These are phyloP conservation scores for Boletus edulis DNA, from an alignment of 768 basidiomycete species.

Conservation along the genomic window DNA sequence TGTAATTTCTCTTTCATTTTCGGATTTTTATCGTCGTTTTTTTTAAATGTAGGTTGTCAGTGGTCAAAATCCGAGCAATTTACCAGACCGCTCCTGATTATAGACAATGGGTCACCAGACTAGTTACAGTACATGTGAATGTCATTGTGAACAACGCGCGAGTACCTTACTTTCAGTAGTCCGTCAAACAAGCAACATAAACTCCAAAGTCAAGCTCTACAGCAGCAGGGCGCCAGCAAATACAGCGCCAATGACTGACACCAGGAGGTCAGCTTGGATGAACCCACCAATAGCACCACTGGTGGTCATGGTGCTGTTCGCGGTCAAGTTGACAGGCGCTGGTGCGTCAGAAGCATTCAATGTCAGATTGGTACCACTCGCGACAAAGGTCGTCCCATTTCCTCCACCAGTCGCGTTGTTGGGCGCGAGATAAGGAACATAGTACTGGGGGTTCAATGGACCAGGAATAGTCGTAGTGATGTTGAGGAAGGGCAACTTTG, in stretches of 20 bases:
- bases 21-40: no score
- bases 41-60: no score
- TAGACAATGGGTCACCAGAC: no score
- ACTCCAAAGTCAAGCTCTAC: slow-evolving; percentile 4
- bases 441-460: slow-evolving; percentile 37
- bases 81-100: no score
- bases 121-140: no score
- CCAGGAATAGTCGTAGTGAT: slow-evolving; percentile 38
- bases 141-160: not conserved
- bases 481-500: slow-evolving; percentile 37
- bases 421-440: slow-evolving; percentile 43
- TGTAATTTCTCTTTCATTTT: no score
- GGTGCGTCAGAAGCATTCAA: slow-evolving; percentile 32
- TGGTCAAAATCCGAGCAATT: no score
- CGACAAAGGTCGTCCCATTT: slow-evolving; percentile 38
- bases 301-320: no score
- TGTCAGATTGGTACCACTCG: slow-evolving; percentile 27
- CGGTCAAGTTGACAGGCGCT: slow-evolving; percentile 37
- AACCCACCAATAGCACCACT: no score
- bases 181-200: slow-evolving; percentile 1
- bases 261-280: no score
- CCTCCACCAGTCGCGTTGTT: slow-evolving; percentile 38
- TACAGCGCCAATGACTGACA: slow-evolving; percentile 4
- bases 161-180: slow-evolving; percentile 5
- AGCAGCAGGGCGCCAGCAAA: slow-evolving; percentile 13